Conservation (phyloP, 495 filamentous ascomycete species). For the Tuber microsphaerosporum region DNA sequence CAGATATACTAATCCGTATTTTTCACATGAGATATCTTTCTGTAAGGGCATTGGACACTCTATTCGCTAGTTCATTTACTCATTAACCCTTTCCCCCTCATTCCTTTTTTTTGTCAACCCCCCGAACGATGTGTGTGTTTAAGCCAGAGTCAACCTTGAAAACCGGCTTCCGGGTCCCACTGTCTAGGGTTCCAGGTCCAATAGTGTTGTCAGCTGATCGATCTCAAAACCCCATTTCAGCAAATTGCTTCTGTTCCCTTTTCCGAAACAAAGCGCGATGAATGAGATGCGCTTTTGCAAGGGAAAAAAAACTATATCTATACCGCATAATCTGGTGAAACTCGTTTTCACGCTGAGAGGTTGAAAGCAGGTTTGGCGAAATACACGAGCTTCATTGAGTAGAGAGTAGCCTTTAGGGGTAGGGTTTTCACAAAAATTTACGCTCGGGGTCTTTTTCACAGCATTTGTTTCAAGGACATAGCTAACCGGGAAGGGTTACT, state of each 20-base stretch:
- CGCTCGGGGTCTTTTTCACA: too few relatives aligned
- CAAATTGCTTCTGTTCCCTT: not conserved
- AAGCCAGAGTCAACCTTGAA: not conserved
- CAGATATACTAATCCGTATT: not conserved
- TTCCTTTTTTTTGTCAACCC: not conserved
- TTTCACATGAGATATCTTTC: not conserved
- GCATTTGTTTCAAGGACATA: too few relatives aligned
- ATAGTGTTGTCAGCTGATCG: not conserved
- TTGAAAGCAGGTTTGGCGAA: too few relatives aligned
- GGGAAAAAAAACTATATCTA: not conserved
- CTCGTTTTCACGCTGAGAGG: too few relatives aligned
- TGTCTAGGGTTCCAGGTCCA: not conserved
- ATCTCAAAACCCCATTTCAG: not conserved
- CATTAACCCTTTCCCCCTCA: not conserved
- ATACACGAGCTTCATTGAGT: too few relatives aligned
- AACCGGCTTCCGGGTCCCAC: not conserved
- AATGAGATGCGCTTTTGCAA: not conserved
- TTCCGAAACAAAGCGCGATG: not conserved
- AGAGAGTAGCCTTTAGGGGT: too few relatives aligned
- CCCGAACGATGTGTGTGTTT: not conserved
- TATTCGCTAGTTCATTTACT: not conserved
- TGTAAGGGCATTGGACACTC: not conserved
- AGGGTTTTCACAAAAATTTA: too few relatives aligned
- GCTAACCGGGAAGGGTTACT: too few relatives aligned
- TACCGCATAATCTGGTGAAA: too few relatives aligned